phyloP scores from a whole-genome alignment of 2,329 filamentous ascomycete species.

The Alternaria gaisen region DNA sequence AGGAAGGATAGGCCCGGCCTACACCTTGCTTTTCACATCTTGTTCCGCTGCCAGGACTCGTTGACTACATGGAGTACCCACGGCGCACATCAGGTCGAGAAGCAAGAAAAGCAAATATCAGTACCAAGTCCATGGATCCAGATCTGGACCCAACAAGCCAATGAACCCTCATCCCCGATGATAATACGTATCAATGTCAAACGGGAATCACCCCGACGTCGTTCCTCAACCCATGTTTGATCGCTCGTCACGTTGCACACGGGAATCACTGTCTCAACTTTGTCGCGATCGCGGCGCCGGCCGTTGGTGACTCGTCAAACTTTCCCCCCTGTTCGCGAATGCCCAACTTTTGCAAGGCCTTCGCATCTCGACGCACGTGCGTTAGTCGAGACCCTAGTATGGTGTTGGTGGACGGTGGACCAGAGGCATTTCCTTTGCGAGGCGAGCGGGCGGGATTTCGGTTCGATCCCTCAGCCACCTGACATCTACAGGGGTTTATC shows the following conservation, averaged over 20 bases:
- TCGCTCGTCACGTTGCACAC: slow-evolving; percentile 1
- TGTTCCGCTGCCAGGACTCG: neutral
- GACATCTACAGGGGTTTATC: slow-evolving; percentile 4
- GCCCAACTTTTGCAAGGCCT: slow-evolving; percentile 7
- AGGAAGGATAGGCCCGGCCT: neutral
- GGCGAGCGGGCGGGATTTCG: slow-evolving; percentile 18
- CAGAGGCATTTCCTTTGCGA: slow-evolving; percentile 2
- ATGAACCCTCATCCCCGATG: slow-evolving; percentile 6
- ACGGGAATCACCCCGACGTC: slow-evolving; percentile 5
- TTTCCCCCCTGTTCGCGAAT: neutral
- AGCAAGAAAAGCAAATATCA: slow-evolving; percentile 10
- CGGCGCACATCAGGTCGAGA: slow-evolving; percentile 4
- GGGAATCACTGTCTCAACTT: neutral
- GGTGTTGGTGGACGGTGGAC: neutral
- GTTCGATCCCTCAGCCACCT: slow-evolving; percentile 13
- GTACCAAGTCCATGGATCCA: slow-evolving; percentile 9
- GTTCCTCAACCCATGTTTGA: slow-evolving; percentile 11
- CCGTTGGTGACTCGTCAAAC: slow-evolving; percentile 4
- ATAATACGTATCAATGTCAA: slow-evolving; percentile 4
- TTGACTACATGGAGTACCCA: slow-evolving; percentile 1
- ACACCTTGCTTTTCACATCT: neutral
- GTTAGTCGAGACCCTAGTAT: slow-evolving; percentile 3
- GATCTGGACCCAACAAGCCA: slow-evolving; percentile 7
- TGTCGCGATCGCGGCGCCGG: neutral
- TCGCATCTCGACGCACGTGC: slow-evolving; percentile 9